A percentile compares a stretch with the other conserved stretches of the same genome.
phyloP scores from a whole-genome alignment of 495 filamentous ascomycete species.

The Rusavskia elegans region DNA sequence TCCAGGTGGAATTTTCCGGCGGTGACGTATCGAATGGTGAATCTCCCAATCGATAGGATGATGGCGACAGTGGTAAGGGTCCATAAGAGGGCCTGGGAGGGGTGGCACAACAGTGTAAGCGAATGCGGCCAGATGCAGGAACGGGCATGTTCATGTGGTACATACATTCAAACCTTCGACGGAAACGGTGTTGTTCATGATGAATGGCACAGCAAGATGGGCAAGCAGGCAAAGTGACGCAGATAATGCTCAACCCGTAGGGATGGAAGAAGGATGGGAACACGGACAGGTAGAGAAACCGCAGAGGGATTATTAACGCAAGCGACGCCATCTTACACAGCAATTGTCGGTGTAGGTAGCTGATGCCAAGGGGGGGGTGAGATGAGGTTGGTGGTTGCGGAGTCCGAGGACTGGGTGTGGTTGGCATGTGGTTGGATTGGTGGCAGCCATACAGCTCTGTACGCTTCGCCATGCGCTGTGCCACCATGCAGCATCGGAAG shows the following conservation, averaged over 20 bases:
- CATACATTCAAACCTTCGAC: constrained; percentile 5
- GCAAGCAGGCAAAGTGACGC: not conserved
- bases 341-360: not conserved
- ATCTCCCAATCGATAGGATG: constrained; percentile 1
- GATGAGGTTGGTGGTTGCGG: not conserved
- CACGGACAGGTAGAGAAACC: not conserved
- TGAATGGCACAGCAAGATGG: no score
- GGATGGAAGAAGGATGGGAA: not conserved
- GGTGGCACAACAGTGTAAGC: not conserved
- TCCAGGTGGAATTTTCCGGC: constrained; percentile 5
- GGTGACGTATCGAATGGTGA: constrained; percentile 4
- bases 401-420: not conserved
- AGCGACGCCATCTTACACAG: not conserved
- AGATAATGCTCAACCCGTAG: not conserved
- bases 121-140: no score
- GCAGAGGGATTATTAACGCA: not conserved
- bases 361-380: not conserved
- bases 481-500: no score
- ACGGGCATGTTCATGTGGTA: not conserved
- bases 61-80: constrained; percentile 4
- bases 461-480: not conserved
- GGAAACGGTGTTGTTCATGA: constrained; percentile 1
- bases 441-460: not conserved
- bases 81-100: constrained; percentile 4
- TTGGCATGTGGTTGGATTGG: not conserved